Conservation (phyloP, 2,329 filamentous ascomycete genomes). For the Cordyceps fumosorosea region DNA sequence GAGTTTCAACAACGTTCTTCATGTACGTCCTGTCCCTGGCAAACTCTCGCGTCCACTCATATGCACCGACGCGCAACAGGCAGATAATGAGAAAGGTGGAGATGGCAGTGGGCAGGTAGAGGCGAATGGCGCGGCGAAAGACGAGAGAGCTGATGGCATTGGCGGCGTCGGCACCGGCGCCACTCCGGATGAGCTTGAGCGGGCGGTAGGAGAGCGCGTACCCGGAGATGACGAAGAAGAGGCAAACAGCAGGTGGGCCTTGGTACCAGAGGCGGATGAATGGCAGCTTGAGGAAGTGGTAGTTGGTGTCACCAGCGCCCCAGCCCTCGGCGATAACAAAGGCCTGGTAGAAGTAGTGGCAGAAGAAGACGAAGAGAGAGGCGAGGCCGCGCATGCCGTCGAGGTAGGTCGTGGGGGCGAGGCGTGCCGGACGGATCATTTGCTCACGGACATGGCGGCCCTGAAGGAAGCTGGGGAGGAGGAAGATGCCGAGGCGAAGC, state of each 20-base stretch:
- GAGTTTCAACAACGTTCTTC: constrained; percentile 43
- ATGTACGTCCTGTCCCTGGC: constrained; percentile 36
- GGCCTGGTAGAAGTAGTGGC: constrained; percentile 48
- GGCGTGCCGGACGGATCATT: constrained; percentile 30
- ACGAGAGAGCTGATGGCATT: constrained; percentile 42
- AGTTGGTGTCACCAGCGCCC: constrained; percentile 38
- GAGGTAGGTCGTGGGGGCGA: constrained; percentile 50
- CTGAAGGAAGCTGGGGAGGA: constrained; percentile 49
- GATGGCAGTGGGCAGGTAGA: constrained; percentile 44
- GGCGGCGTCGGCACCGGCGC: constrained; percentile 32
- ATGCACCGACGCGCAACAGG: constrained; percentile 39
- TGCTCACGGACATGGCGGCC: constrained; percentile 35
- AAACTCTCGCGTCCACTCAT: constrained; percentile 43
- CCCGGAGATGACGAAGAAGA: constrained; percentile 54
- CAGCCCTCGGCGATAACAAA: constrained; percentile 46
- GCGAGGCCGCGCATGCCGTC: constrained; percentile 52
- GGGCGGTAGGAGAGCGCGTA: constrained; percentile 41
- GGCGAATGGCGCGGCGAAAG: constrained; percentile 45
- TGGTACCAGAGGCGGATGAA: constrained; percentile 48
- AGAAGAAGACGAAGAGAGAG: constrained; percentile 50
- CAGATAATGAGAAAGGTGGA: constrained; percentile 43
- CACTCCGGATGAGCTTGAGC: constrained; percentile 26
- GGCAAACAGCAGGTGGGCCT: constrained; percentile 49
- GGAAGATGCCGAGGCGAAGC: constrained; percentile 35
- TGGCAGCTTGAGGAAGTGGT: constrained; percentile 44